Conservation (phyloP, 2,329 filamentous ascomycete genomes). For the Xenosphaeropsis pyriputrescens region DNA sequence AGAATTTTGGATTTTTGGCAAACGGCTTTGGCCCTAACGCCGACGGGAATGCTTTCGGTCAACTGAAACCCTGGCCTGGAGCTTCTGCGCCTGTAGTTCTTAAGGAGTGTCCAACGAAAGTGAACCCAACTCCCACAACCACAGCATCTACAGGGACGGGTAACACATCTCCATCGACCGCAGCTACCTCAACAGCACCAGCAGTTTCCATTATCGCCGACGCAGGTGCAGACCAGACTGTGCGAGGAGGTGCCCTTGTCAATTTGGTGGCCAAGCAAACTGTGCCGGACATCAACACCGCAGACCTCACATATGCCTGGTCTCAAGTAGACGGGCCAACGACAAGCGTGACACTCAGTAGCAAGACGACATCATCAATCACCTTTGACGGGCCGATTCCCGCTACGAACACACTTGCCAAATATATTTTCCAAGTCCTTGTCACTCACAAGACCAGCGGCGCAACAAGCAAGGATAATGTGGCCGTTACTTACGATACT, state of each 20-base stretch:
- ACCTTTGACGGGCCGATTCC: neutral
- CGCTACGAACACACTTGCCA: neutral
- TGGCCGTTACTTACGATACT: conserved; percentile 1
- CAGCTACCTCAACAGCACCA: too few relatives aligned
- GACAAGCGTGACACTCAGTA: conserved; percentile 6
- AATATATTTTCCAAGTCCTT: conserved; percentile 1
- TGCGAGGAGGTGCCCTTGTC: conserved; percentile 2
- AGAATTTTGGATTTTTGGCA: conserved; percentile 16
- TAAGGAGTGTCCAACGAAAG: neutral
- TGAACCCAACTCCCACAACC: neutral
- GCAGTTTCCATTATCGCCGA: neutral
- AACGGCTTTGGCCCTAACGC: conserved; percentile 17
- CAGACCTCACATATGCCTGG: conserved; percentile 1
- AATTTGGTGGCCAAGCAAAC: conserved; percentile 1
- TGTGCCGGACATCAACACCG: neutral
- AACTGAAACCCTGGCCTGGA: conserved; percentile 18
- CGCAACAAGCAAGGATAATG: conserved; percentile 1
- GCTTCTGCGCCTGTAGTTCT: neutral
- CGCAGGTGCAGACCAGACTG: conserved; percentile 1
- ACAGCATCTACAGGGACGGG: neutral
- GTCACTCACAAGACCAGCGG: conserved; percentile 2
- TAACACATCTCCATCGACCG: neutral
- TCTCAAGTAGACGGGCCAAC: conserved; percentile 1
- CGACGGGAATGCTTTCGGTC: conserved; percentile 19
- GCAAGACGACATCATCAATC: conserved; percentile 2